These are phyloP conservation scores for Dictyostelium brefeldianum DNA, from an alignment of 78 protist species.

Conservation along the genomic window DNA sequence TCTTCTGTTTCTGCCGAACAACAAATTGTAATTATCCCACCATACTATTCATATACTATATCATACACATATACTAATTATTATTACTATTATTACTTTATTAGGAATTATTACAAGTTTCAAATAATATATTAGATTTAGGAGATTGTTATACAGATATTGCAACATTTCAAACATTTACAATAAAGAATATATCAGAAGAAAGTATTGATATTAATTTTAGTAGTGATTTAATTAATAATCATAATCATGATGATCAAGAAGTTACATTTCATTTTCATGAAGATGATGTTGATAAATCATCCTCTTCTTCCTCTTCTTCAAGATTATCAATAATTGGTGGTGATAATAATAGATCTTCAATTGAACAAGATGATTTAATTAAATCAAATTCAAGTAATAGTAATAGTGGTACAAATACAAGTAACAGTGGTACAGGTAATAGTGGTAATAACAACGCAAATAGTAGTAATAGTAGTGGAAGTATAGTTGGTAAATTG, in stretches of 20 bases:
- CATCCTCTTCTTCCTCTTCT: not conserved
- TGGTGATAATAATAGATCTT: conserved; percentile 62
- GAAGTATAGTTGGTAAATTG: not conserved
- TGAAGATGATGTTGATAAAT: conserved; percentile 45
- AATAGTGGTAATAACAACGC: no score
- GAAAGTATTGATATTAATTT: conserved; percentile 77
- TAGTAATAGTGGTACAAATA: not conserved
- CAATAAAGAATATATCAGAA: conserved; percentile 77
- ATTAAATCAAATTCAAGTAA: not conserved
- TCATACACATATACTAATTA: not conserved
- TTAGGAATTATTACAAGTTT: conserved; percentile 67
- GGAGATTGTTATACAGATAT: conserved; percentile 83
- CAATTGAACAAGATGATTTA: not conserved
- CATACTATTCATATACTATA: not conserved
- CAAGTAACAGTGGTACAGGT: not conserved
- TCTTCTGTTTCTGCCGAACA: conserved; percentile 60
- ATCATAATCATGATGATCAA: conserved; percentile 7
- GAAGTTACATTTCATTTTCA: conserved; percentile 47
- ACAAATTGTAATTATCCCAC: conserved; percentile 35
- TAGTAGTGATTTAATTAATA: conserved; percentile 3
- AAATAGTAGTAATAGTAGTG: no score
- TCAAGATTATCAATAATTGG: not conserved
- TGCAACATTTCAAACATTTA: conserved; percentile 35
- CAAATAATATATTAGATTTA: conserved; percentile 64
- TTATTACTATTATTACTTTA: not conserved